Evolutionary conservation across 2,329 filamentous ascomycete species (phyloP).

Genomic region (Cladophialophora psammophila): DNA sequence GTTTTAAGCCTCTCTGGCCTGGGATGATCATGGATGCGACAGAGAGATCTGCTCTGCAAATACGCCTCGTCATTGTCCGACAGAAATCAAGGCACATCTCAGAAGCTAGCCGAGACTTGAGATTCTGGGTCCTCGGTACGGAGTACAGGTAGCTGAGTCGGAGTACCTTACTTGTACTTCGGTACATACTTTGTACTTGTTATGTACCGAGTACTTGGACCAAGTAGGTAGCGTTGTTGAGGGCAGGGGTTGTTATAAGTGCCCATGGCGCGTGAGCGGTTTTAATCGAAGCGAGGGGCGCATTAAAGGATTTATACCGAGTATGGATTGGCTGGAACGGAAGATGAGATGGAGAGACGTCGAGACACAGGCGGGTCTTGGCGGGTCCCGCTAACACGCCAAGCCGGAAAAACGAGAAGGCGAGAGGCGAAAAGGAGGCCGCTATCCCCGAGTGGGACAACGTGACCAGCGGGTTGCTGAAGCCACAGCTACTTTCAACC

Average conservation of each 20-base stretch:
- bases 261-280: neutral
- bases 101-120: neutral
- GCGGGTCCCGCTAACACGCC: neutral
- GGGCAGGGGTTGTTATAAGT: neutral
- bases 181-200: neutral
- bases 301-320: neutral
- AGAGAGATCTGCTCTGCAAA: neutral
- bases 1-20: neutral
- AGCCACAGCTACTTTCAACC: slow-evolving; percentile 14
- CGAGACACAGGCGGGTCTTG: neutral
- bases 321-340: neutral
- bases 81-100: neutral
- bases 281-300: neutral
- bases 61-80: too few species aligned
- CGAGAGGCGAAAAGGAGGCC: neutral
- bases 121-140: too few species aligned
- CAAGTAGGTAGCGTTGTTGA: neutral
- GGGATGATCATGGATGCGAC: neutral
- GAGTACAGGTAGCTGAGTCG: too few species aligned
- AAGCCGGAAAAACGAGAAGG: neutral
- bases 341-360: neutral
- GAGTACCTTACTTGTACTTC: neutral
- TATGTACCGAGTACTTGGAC: too few species aligned
- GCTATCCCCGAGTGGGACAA: neutral
- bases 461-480: neutral